Percentiles rank a stretch among this genome's conserved stretches.
These are phyloP conservation scores for Citrus sinensis DNA, from an alignment of 345 rosid species.

Conservation along the genomic window DNA sequence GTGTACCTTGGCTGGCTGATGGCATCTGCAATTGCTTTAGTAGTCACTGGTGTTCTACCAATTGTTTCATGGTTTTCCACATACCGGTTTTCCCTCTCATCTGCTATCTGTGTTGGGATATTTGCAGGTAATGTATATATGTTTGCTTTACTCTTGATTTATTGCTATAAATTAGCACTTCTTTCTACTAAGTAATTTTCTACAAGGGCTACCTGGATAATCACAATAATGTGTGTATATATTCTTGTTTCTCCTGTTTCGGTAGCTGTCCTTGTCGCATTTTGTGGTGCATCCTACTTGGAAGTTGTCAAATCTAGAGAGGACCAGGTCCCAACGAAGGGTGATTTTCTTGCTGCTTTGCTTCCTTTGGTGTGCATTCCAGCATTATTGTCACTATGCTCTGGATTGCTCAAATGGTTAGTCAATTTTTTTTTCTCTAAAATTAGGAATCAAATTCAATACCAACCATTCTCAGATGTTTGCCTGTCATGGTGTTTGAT, in stretches of 20 bases:
- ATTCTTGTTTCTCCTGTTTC: slow-evolving; percentile 27
- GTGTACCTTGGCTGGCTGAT: slow-evolving; percentile 96
- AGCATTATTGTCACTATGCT: slow-evolving; percentile 77
- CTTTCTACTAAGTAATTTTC: slow-evolving; percentile 5
- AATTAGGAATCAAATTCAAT: slow-evolving; percentile 12
- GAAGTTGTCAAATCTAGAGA: slow-evolving; percentile 89
- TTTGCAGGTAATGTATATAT: slow-evolving; percentile 62
- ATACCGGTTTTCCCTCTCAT: slow-evolving; percentile 85
- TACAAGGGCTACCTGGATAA: slow-evolving; percentile 10
- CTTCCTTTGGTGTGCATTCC: slow-evolving; percentile 97
- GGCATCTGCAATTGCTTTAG: slow-evolving; percentile 89
- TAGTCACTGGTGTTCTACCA: slow-evolving; percentile 90
- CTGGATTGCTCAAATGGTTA: slow-evolving; percentile 95
- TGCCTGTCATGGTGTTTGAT: not conserved
- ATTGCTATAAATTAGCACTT: slow-evolving; percentile 8
- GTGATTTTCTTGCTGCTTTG: slow-evolving; percentile 93
- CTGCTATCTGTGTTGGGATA: slow-evolving; percentile 77
- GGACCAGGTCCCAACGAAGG: slow-evolving; percentile 76
- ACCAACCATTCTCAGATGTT: not conserved
- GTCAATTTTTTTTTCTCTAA: slow-evolving; percentile 20
- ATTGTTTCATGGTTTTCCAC: slow-evolving; percentile 97
- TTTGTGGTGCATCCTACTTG: slow-evolving; percentile 86
- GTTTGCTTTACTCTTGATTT: not conserved
- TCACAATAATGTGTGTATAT: not conserved
- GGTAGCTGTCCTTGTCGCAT: slow-evolving; percentile 88